Evolutionary conservation across 495 filamentous ascomycete species (phyloP).

Genomic region (Penicillium roqueforti): DNA sequence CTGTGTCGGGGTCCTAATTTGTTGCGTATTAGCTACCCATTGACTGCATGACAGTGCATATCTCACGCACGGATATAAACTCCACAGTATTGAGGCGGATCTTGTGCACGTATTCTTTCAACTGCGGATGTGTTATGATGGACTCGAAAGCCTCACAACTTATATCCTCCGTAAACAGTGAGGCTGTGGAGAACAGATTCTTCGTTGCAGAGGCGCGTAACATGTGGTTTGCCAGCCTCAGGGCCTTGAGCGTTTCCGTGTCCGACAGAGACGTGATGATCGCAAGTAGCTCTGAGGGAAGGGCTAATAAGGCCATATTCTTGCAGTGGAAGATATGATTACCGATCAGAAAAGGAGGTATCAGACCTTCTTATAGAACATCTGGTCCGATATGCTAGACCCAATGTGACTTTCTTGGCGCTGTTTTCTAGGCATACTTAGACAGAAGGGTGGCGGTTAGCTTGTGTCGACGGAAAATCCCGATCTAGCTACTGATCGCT

Average conservation of each 20-base stretch:
- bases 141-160: slow-evolving; percentile 5
- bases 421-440: neutral
- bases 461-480: no score
- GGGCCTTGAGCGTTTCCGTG: neutral
- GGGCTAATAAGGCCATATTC: neutral
- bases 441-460: neutral
- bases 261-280: slow-evolving; percentile 1
- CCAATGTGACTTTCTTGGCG: neutral
- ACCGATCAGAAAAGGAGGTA: no score
- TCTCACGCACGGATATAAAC: neutral
- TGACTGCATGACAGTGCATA: neutral
- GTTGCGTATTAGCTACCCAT: neutral
- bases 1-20: neutral
- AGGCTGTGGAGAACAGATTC: neutral
- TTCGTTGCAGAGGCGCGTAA: neutral
- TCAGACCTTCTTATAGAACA: neutral
- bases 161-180: neutral
- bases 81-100: slow-evolving; percentile 3
- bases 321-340: no score
- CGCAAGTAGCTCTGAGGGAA: slow-evolving; percentile 1
- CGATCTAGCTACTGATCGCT: no score
- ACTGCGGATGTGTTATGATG: neutral
- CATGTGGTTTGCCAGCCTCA: slow-evolving; percentile 1
- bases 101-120: neutral
- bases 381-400: neutral